Base-by-base conservation (phyloP, 345 rosid species). In the Populus tremula region DNA sequence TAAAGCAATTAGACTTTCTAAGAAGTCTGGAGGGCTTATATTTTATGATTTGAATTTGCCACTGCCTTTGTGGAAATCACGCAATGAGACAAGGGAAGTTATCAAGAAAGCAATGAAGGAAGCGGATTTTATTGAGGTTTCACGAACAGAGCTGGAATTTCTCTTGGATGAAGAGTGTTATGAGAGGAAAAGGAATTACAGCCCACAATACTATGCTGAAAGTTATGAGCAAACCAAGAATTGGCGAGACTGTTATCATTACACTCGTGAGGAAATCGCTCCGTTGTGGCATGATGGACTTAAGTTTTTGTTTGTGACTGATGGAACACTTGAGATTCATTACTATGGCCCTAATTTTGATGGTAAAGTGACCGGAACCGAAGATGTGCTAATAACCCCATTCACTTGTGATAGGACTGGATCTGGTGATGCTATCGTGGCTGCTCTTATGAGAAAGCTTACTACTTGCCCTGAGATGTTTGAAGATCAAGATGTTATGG, bases 371-470 rank as follows among this genome's bases (percentile, higher is more conserved):
- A 83, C 91, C 5, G 99, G 99, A 73, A 90, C 96, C 0, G 99
- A 95, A 78, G 98, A 95, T 87, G 98, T 88, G 79, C 90, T 92
- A 27, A 87, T 93, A 78, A 89, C 97, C 25, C 98, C 99, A 0
- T 88, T 89, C 84, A 93, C 99, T 5, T 93, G 96, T 76, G 99
- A 95, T 85, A 87, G 98, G 53, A 95, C 97, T 49, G 98, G 99
- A 75, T 91, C 99, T 1, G 99, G 99, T 25, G 99, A 95, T 85
- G 99, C 98, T 76, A 86, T 92, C 75, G 98, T 93, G 73, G 99
- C 97, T 73, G 97, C 84, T 18, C 89, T 95, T 18, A 86, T 92
- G 89, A 90, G 99, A 70, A 95, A 92, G 87, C 88, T 93, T 71
- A 87, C 92, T 10, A 88, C 85, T 79, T 84, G 63, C 65, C 93